Base-by-base conservation (phyloP, 805 yeast species). In the Suhomyces sp. region DNA sequence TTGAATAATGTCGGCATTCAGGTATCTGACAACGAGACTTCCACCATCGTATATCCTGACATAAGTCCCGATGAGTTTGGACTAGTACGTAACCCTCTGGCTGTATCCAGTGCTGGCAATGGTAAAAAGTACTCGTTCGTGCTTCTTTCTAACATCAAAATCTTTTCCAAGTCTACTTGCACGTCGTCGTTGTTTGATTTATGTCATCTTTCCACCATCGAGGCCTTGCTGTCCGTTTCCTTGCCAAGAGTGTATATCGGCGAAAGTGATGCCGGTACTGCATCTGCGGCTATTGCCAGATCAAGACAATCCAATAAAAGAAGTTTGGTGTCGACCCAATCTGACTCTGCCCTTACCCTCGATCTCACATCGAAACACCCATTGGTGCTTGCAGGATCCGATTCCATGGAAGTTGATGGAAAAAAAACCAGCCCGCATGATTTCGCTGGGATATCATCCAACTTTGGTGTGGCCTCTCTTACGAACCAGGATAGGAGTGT, bases 141-240 rank as follows among this genome's bases (percentile, higher is more conserved):
- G 3, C 66, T 92, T 29, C 83, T 83, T 61, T 92, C 93, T 3
- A 83, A 83, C 58, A 75, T 90, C 40, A 84, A 86, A 58, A 90
- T 91, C 0, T 85, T 88, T 58, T 85, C 93, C 46, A 80, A 94
- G 52, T 77, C 89, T 1, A 96, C 96, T 0, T 47, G 53, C 21
- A 54, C 57, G 6, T 57, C 60, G 19, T 96, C 97, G 2, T 71
- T 87, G 24, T 85, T 84, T 60, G 97, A 91, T 61, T 68, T 86
- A 9, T 85, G 88, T 45, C 86, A 91, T 83, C 81, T 79, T 19
- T 81, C 92, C 3, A 66, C 89, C 21, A 62, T 87, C 4, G 71
- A 77, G 29, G 94, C 96, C 0, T 69, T 92, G 50, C 64, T 76
- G 49, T 73, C 78, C 49, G 79, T 84, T 3, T 71, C 72, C 56